Evolutionary conservation across 1,284 basidiomycete genomes (phyloP).

Genomic region (Volvariella volvacea): DNA sequence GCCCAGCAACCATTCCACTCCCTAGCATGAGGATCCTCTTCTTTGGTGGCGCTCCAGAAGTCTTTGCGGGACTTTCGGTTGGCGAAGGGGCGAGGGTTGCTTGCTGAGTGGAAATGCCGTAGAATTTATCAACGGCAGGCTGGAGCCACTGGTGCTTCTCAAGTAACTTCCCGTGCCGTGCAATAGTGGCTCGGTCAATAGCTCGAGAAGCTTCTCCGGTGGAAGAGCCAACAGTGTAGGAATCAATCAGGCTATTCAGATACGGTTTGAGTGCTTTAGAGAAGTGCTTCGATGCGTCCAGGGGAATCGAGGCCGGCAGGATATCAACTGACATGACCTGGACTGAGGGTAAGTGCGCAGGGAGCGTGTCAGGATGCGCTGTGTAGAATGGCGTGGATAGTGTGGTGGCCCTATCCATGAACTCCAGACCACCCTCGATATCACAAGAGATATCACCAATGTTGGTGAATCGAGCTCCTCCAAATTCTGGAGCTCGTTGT

Average conservation of each 20-base stretch:
- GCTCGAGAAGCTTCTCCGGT: constrained; percentile 26
- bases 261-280: constrained; percentile 64
- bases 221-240: constrained; percentile 14
- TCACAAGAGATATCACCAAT: constrained; percentile 88
- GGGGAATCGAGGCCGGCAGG: constrained; percentile 75
- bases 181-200: constrained; percentile 65
- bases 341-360: constrained; percentile 45
- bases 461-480: constrained; percentile 55
- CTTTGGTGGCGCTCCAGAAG: constrained; percentile 28
- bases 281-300: constrained; percentile 78
- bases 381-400: constrained; percentile 71
- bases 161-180: constrained; percentile 50
- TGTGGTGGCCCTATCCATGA: constrained; percentile 70
- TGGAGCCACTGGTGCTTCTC: constrained; percentile 56
- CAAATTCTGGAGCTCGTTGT: constrained; percentile 37
- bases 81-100: not conserved
- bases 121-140: constrained; percentile 41
- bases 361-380: constrained; percentile 34
- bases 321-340: constrained; percentile 88
- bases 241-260: constrained; percentile 47
- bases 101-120: constrained; percentile 8
- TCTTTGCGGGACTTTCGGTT: not conserved
- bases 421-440: constrained; percentile 79
- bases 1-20: constrained; percentile 88
- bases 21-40: constrained; percentile 80